These are phyloP conservation scores for Nelumbo lutea DNA, from an alignment of 164 flowering plant species.

Conservation along the genomic window DNA sequence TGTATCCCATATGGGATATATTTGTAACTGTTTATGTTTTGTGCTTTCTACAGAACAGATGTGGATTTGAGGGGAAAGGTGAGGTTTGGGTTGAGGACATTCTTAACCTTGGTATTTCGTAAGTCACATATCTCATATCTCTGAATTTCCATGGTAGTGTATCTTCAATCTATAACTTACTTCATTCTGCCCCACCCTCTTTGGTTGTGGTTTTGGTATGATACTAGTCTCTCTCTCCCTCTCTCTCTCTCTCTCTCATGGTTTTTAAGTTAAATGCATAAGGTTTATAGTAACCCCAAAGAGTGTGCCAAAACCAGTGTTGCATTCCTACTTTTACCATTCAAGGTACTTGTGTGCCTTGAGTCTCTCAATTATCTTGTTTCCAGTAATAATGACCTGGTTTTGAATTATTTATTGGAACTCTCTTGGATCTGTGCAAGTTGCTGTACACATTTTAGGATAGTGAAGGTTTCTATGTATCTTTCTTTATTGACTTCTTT, in stretches of 20 bases:
- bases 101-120: slow-evolving; percentile 95
- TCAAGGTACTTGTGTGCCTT: background rate
- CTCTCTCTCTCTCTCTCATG: too few relatives aligned
- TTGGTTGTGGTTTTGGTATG: too few relatives aligned
- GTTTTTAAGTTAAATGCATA: too few relatives aligned
- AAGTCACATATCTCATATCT: slow-evolving; percentile 31
- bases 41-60: slow-evolving; percentile 65
- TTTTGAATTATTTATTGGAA: background rate
- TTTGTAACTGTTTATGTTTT: background rate
- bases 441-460: background rate
- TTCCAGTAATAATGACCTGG: background rate
- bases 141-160: background rate
- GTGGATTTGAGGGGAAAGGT: slow-evolving; percentile 88
- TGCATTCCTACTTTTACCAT: background rate
- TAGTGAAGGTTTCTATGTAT: too few relatives aligned
- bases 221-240: too few relatives aligned
- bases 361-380: background rate
- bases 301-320: too few relatives aligned
- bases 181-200: background rate
- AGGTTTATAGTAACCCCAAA: too few relatives aligned
- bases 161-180: background rate
- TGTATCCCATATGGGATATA: background rate
- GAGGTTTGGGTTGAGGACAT: slow-evolving; percentile 93
- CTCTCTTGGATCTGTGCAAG: background rate
- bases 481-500: too few relatives aligned